Evolutionary conservation across 2,329 filamentous ascomycete genomes (phyloP).

Genomic region (Xylariales sp.): DNA sequence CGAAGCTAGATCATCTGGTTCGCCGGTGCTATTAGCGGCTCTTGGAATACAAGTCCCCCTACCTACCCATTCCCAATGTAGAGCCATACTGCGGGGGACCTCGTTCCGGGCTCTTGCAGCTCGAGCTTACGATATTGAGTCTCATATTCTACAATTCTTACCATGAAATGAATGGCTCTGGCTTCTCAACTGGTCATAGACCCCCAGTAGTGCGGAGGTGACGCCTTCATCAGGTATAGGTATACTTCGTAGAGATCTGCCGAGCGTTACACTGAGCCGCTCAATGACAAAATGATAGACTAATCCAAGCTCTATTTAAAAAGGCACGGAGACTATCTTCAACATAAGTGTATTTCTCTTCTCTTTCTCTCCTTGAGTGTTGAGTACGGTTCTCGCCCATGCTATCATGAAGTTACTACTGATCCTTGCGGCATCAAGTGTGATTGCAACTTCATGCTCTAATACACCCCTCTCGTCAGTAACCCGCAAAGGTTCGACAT

Average conservation of each 20-base stretch:
- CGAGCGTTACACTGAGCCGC: no score
- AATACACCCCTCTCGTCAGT: constrained; percentile 22
- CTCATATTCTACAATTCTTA: not conserved
- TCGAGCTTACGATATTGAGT: not conserved
- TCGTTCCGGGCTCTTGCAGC: not conserved
- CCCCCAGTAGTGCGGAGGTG: no score
- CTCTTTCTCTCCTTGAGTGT: not conserved
- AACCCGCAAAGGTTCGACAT: constrained; percentile 29
- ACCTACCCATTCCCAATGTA: not conserved
- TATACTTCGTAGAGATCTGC: no score
- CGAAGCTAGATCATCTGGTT: no score
- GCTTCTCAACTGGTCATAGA: no score
- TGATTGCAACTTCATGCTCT: constrained; percentile 8
- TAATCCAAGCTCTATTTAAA: no score
- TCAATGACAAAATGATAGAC: no score
- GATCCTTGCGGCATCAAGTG: constrained; percentile 11
- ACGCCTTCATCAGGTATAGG: no score
- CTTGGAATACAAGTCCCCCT: not conserved
- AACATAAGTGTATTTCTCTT: not conserved
- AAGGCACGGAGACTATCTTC: no score
- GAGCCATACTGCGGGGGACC: not conserved
- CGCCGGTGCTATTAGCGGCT: no score
- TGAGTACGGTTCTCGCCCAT: not conserved
- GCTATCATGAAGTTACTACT: constrained; percentile 13
- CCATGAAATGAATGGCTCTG: no score